Conservation (phyloP, 257 asterid genomes). For the Lycium ferocissimum region DNA sequence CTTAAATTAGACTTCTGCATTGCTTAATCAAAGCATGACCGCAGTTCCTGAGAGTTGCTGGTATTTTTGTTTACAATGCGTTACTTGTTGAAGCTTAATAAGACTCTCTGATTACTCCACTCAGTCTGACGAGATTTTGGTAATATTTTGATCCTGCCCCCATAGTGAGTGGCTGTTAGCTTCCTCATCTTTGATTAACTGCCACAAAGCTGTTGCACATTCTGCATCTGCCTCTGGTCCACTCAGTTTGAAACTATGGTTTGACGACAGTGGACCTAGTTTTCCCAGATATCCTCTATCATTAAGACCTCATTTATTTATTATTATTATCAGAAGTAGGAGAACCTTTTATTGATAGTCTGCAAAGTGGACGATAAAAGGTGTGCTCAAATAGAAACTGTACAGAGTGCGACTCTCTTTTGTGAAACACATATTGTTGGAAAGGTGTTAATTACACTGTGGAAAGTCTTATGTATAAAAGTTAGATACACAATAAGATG, state of each 20-base stretch:
- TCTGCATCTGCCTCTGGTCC: neutral
- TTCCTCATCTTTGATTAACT: neutral
- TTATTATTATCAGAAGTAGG: neutral
- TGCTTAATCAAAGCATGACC: neutral
- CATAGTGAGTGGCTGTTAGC: neutral
- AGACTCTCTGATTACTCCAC: neutral
- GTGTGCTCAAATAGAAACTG: neutral
- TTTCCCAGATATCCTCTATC: neutral
- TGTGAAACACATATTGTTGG: neutral
- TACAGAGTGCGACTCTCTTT: neutral
- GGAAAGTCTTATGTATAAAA: neutral
- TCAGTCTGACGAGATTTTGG: neutral
- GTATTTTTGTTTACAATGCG: neutral
- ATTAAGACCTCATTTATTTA: neutral
- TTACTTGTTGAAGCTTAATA: neutral
- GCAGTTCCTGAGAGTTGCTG: neutral
- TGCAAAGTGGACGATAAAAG: neutral
- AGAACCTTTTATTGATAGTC: slow-evolving; percentile 1
- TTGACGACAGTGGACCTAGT: neutral
- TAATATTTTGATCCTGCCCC: neutral
- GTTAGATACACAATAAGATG: too few species aligned
- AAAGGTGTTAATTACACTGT: neutral
- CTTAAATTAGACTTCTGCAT: neutral
- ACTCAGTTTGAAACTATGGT: slow-evolving; percentile 6
- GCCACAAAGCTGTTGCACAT: neutral